Evolutionary conservation across 2,329 filamentous ascomycete species (phyloP), one percentile per base, ranked within the genome.

Genomic region (Fusarium chaquense): DNA sequence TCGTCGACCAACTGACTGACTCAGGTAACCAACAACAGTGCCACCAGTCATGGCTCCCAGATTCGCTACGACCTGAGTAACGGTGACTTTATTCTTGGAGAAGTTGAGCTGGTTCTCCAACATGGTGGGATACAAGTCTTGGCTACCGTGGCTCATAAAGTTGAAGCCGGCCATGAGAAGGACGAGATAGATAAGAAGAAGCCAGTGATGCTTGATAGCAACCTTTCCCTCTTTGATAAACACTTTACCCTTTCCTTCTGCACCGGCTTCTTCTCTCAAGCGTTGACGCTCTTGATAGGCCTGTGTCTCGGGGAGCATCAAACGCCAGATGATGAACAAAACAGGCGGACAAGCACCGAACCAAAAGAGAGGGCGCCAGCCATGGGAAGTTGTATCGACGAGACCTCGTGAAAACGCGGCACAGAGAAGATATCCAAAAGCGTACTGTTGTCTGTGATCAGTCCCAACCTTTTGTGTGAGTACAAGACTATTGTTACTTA

Each of bases 161-260:
- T 97, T 97, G 83, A 97, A 96, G 6, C 93, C 93, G 3, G 93
- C 91, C 93, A 97, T 97, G 40, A 97, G 83, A 22, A 97, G 83
- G 9, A 97, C 92, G 60, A 97, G 84, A 80, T 97, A 97, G 36
- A 89, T 82, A 58, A 97, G 83, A 4, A 97, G 80, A 16, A 93
- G 69, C 94, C 94, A 97, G 79, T 97, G 93, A 13, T 88, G 87
- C 79, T 88, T 90, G 32, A 97, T 76, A 0, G 93, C 93, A 1
- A 94, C 87, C 73, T 92, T 92, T 65, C 92, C 93, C 80, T 97
- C 93, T 1, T 85, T 81, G 28, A 95, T 56, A 77, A 97, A 96
- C 0, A 90, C 76, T 36, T 74, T 73, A 22, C 87, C 85, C 40
- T 76, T 73, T 52, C 71, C 69, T 5, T 64, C 30, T 65, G 65